A percentile compares a stretch with the other conserved stretches of the same genome.
These are phyloP conservation scores for Glaciozyma martinii DNA, from an alignment of 768 basidiomycete species.

Conservation along the genomic window DNA sequence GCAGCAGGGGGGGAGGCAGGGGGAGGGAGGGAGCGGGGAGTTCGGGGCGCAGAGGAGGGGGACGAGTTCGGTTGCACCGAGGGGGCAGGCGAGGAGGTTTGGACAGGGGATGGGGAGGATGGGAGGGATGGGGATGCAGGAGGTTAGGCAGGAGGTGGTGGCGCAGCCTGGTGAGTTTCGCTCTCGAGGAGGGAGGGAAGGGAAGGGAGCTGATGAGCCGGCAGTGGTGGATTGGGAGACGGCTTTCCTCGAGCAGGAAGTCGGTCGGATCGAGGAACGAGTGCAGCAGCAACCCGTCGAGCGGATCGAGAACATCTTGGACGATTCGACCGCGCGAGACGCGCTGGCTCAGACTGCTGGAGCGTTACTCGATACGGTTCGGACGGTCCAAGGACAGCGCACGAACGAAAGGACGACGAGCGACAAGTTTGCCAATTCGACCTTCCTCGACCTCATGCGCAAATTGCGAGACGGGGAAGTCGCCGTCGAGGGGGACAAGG, in stretches of 20 bases:
- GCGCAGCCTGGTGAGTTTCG: neutral
- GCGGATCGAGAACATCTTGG: constrained; percentile 15
- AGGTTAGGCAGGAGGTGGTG: neutral
- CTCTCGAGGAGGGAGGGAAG: neutral
- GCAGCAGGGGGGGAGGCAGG: constrained; percentile 20
- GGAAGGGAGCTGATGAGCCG: neutral
- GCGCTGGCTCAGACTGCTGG: constrained; percentile 74
- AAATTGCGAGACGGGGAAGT: constrained; percentile 71
- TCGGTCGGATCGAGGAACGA: neutral
- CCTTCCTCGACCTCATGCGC: constrained; percentile 77
- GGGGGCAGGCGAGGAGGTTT: constrained; percentile 6
- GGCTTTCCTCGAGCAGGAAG: constrained; percentile 32
- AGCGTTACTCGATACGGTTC: constrained; percentile 62
- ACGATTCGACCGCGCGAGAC: constrained; percentile 41
- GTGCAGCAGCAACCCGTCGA: constrained; percentile 20
- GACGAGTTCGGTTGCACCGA: constrained; percentile 9
- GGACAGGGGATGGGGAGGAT: neutral
- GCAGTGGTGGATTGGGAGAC: constrained; percentile 28
- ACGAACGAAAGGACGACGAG: constrained; percentile 53
- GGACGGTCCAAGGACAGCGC: constrained; percentile 12
- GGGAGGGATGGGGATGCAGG: neutral
- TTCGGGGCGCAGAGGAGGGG: constrained; percentile 1
- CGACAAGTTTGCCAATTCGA: constrained; percentile 74
- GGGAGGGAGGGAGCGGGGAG: constrained; percentile 8
- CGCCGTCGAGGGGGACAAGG: constrained; percentile 65